These are phyloP conservation scores for Trametopsis cervina DNA, from an alignment of 768 basidiomycete genomes.

Conservation along the genomic window DNA sequence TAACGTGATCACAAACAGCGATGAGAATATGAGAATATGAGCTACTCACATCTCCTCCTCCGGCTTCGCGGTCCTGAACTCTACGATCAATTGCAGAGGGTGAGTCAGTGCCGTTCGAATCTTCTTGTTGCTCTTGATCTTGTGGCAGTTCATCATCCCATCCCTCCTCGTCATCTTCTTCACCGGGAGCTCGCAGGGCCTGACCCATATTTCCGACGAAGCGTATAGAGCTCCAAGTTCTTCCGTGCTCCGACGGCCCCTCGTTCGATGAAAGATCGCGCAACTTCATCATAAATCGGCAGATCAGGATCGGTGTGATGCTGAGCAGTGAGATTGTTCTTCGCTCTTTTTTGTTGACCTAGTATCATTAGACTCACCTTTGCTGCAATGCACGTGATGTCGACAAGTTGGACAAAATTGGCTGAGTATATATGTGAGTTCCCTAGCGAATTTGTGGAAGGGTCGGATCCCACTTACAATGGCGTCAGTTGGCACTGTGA, in stretches of 20 bases:
- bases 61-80: no score
- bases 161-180: no score
- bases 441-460: background rate
- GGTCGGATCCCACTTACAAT: background rate
- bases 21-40: no score
- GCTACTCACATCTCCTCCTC: no score
- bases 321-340: background rate
- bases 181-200: no score
- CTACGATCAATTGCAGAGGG: no score
- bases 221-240: background rate
- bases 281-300: background rate
- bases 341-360: background rate
- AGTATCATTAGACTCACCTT: background rate
- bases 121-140: no score
- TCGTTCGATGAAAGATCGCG: background rate
- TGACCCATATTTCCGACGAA: background rate
- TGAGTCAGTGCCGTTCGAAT: no score
- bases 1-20: no score
- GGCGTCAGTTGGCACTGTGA: background rate
- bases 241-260: background rate
- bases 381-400: background rate
- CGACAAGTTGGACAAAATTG: background rate
- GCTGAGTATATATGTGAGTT: background rate
- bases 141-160: no score
- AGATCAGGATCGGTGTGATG: background rate